These are phyloP conservation scores for Colletotrichum filicis DNA, from an alignment of 2,329 filamentous ascomycete genomes.

Conservation along the genomic window DNA sequence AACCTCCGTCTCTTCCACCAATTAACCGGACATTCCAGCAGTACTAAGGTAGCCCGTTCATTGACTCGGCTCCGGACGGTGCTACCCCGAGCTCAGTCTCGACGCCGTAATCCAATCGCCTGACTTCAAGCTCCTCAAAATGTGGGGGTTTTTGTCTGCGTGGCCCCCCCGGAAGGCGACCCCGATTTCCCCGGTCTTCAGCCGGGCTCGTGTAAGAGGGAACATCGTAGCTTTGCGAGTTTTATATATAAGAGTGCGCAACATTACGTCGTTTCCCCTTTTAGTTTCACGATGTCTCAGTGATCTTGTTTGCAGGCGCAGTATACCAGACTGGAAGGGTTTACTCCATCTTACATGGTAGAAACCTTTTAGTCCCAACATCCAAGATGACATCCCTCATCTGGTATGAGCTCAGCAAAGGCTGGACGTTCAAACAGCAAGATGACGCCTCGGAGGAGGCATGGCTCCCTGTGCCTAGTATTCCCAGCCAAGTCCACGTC, in stretches of 20 bases:
- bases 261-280: too few relatives aligned
- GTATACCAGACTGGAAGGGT: too few relatives aligned
- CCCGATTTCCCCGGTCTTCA: slow-evolving; percentile 1
- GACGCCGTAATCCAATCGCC: background rate
- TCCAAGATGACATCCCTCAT: background rate
- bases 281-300: background rate
- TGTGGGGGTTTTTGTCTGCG: background rate
- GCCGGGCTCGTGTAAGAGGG: background rate
- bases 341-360: too few relatives aligned
- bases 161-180: background rate
- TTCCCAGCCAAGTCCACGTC: slow-evolving; percentile 51
- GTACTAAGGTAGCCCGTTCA: background rate
- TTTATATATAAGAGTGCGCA: background rate
- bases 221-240: background rate
- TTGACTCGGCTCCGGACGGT: slow-evolving; percentile 21
- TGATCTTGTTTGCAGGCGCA: background rate
- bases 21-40: background rate
- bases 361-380: background rate
- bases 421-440: slow-evolving; percentile 42
- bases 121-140: slow-evolving; percentile 23
- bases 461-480: slow-evolving; percentile 47
- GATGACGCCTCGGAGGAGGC: slow-evolving; percentile 38
- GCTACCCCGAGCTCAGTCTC: background rate
- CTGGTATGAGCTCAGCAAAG: slow-evolving; percentile 32
- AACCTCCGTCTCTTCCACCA: background rate